Percentiles rank a stretch among this genome's conserved stretches.
Conservation (phyloP, 192 early-diverging fungal species). For the Obelidium mucronatum region DNA sequence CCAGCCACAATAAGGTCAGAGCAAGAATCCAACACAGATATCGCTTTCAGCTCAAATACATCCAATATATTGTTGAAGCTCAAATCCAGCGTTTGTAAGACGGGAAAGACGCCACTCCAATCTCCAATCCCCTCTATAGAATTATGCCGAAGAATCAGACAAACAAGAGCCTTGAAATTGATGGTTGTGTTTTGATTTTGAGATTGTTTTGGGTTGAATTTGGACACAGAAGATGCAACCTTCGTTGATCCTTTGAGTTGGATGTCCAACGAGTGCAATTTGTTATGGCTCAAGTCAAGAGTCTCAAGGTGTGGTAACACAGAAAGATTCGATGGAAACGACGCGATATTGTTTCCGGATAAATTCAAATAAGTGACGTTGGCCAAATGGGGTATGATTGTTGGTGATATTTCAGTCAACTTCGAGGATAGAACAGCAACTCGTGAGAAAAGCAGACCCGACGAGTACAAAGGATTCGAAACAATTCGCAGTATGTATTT, state of each 20-base stretch:
- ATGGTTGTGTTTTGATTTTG: no score
- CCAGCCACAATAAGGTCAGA: conserved; percentile 41
- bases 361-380: background rate
- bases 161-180: conserved; percentile 3
- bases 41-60: conserved; percentile 49
- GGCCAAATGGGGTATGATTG: background rate
- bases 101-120: conserved; percentile 42
- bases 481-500: no score
- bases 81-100: conserved; percentile 40
- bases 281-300: background rate
- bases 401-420: no score
- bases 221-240: background rate
- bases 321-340: background rate
- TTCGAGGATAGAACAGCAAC: no score
- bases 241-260: no score
- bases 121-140: conserved; percentile 38
- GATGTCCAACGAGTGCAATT: background rate
- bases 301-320: background rate
- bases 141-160: conserved; percentile 41
- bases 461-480: no score
- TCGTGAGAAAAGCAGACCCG: no score
- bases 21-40: conserved; percentile 38
- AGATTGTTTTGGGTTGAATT: background rate
- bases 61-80: conserved; percentile 52
- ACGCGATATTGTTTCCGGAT: background rate